phyloP scores from a whole-genome alignment of 768 basidiomycete species.

The Cubamyces sp. region DNA sequence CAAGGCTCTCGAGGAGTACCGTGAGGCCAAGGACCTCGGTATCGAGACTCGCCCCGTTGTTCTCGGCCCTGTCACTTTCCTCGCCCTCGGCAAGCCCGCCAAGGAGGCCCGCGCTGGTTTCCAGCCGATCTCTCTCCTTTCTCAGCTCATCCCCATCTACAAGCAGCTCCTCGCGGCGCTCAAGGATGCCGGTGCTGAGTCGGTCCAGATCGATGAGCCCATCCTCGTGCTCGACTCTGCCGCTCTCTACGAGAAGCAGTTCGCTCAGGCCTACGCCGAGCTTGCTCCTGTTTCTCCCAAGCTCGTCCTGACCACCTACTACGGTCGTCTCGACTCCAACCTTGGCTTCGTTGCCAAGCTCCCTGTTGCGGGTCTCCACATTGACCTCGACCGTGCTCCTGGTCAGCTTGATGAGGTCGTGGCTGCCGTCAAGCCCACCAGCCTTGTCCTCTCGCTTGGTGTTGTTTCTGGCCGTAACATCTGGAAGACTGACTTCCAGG shows the following conservation, averaged over 20 bases:
- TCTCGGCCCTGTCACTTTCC: slow-evolving; percentile 94
- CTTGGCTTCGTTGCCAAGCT: slow-evolving; percentile 88
- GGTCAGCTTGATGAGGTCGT: slow-evolving; percentile 84
- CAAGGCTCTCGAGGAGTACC: slow-evolving; percentile 93
- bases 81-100: slow-evolving; percentile 87
- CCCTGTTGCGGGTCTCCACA: slow-evolving; percentile 91
- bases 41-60: slow-evolving; percentile 93
- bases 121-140: slow-evolving; percentile 88
- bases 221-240: slow-evolving; percentile 91
- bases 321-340: slow-evolving; percentile 94
- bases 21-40: slow-evolving; percentile 91
- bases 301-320: slow-evolving; percentile 95
- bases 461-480: slow-evolving; percentile 98
- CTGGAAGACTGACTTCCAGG: slow-evolving; percentile 96
- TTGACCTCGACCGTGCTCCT: slow-evolving; percentile 94
- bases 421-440: slow-evolving; percentile 81
- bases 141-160: slow-evolving; percentile 91
- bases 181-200: slow-evolving; percentile 90
- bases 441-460: slow-evolving; percentile 87
- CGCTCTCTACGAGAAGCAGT: slow-evolving; percentile 76
- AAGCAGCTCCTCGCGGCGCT: slow-evolving; percentile 86
- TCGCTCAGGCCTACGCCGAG: slow-evolving; percentile 76
- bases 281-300: slow-evolving; percentile 85
- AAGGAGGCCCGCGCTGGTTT: slow-evolving; percentile 85
- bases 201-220: slow-evolving; percentile 97